Base-by-base conservation (phyloP, 164 flowering plant genomes). In the Hamamelis virginiana region DNA sequence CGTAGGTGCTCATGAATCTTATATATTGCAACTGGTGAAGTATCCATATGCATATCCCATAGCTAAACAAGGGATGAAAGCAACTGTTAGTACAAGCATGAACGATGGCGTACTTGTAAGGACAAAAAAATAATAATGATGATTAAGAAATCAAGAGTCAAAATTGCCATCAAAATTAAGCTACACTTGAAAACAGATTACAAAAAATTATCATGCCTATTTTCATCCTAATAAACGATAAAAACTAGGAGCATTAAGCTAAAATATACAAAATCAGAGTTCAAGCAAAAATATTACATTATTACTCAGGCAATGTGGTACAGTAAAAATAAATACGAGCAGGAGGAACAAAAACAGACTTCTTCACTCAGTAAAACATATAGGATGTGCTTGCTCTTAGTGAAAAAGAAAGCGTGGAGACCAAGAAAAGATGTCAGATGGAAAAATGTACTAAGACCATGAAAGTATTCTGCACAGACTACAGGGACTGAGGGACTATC, bases 1-100 rank as follows among this genome's bases (percentile, higher is more conserved):
- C 82, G 84, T 38, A 92, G 81, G 70, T 86, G 77, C 55, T 92
- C 94, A 69, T 92, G 97, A 66, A 89, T 74, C 76, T 85, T 86
- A 71, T 77, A 90, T 67, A 69, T 78, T 69, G 82, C 83, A 77
- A 91, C 89, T 59, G 97, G 94, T 21, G 84, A 72, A 45, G 85
- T 62, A 28, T 87, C 90, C 91, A 82, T 92, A 25, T 65, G 81
- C 48, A 80, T 81, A 81, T 92, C 97, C 97, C 97, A 90, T 26
- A 92, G 79, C 97, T 92, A 78, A 72, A 75, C 19, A 71, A 63
- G 43, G 68, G 59, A 63, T 0, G 18, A 61, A 71, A 50, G 21
- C 38, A 68, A 70, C 44, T 67, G 43, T 79, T 68, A 69, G 53
- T 62, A 68, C 51, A 50, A 27, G 56, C 21, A 33, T 62, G 53